Conservation (phyloP, 208 protist species). For the Leishmania tarentolae region DNA sequence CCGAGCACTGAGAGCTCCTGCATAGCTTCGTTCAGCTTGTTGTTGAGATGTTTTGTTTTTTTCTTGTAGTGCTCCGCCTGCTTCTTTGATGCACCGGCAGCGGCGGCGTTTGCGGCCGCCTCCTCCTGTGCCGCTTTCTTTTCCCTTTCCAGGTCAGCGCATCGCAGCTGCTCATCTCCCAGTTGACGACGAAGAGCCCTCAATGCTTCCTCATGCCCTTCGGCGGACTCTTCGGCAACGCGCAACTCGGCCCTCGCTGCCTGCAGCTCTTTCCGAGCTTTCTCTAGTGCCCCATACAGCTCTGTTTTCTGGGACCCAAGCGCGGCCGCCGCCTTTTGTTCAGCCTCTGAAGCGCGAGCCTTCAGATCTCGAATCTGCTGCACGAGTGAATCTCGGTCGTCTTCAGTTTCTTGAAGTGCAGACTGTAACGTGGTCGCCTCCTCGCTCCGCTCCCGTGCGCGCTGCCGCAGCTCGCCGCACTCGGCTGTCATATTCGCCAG, state of each 20-base stretch:
- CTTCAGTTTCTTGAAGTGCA: constrained; percentile 14
- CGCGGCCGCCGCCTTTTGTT: neutral
- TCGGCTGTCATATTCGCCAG: constrained; percentile 1
- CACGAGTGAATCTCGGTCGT: constrained; percentile 16
- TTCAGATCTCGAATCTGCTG: constrained; percentile 17
- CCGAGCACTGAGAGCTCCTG: constrained; percentile 27
- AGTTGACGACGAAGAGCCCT: neutral
- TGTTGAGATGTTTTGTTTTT: neutral
- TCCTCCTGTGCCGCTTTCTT: constrained; percentile 6
- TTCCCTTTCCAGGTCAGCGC: constrained; percentile 2
- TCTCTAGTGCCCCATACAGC: neutral
- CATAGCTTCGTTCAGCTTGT: constrained; percentile 16
- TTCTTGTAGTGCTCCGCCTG: constrained; percentile 21
- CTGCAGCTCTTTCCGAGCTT: neutral
- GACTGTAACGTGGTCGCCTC: constrained; percentile 11
- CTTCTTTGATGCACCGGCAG: constrained; percentile 4
- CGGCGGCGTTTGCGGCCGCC: neutral
- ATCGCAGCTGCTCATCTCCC: neutral
- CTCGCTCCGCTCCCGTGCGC: constrained; percentile 10
- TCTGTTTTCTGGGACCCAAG: neutral
- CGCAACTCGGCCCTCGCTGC: neutral
- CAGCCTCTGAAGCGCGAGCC: constrained; percentile 1
- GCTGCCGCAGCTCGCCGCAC: constrained; percentile 8
- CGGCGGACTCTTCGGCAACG: neutral
- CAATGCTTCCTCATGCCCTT: neutral